Evolutionary conservation across 345 rosid genomes (phyloP).

Genomic region (Ricinus communis): DNA sequence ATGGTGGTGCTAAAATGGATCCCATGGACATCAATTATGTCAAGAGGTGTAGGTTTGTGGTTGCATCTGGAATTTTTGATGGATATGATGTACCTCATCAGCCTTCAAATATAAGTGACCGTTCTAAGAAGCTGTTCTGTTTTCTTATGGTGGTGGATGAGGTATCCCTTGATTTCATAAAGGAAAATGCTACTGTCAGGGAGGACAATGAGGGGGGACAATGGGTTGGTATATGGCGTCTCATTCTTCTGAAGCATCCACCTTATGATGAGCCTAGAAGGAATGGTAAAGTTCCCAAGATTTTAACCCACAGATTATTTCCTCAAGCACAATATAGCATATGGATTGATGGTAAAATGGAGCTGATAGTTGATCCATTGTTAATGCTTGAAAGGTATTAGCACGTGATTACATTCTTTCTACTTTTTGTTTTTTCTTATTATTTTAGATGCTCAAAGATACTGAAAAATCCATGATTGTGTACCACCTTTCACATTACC

Average conservation of each 20-base stretch:
- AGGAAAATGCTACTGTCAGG: conserved; percentile 56
- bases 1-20: conserved; percentile 89
- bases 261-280: conserved; percentile 97
- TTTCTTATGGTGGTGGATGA: conserved; percentile 92
- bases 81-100: conserved; percentile 90
- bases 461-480: too few species aligned
- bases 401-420: background rate
- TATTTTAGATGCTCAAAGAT: background rate
- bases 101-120: conserved; percentile 74
- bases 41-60: conserved; percentile 78
- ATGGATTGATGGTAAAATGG: conserved; percentile 99
- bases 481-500: too few species aligned
- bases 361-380: conserved; percentile 86
- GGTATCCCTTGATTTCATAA: conserved; percentile 65
- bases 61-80: conserved; percentile 93
- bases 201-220: conserved; percentile 65
- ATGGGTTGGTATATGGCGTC: conserved; percentile 98
- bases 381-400: conserved; percentile 83
- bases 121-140: conserved; percentile 81
- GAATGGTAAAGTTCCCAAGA: conserved; percentile 94
- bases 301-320: conserved; percentile 94
- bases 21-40: conserved; percentile 58
- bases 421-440: background rate
- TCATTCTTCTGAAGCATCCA: conserved; percentile 69
- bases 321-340: conserved; percentile 93